A percentile compares a stretch with the other conserved stretches of the same genome.
Evolutionary conservation across 768 basidiomycete genomes (phyloP).

Genomic region (Lactarius quietus): DNA sequence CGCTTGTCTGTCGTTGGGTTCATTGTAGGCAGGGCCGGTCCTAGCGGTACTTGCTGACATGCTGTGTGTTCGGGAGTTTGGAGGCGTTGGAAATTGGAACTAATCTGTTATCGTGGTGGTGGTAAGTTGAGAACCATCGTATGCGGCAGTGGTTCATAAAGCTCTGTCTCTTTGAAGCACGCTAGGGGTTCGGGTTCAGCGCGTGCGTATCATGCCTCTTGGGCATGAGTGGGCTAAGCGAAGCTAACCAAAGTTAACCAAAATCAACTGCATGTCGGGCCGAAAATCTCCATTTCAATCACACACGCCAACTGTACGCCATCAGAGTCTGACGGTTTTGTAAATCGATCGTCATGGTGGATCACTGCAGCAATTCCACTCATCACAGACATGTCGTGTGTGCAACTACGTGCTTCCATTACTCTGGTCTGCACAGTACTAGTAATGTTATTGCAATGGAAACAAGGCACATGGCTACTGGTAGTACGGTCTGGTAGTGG

Average conservation of each 20-base stretch:
- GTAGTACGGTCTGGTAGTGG: too few relatives aligned
- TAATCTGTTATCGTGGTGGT: not conserved
- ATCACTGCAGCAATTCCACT: not conserved
- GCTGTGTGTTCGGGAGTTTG: not conserved
- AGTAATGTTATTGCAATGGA: too few relatives aligned
- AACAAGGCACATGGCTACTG: too few relatives aligned
- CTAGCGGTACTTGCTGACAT: constrained; percentile 1
- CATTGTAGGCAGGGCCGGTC: not conserved
- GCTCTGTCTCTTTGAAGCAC: too few relatives aligned
- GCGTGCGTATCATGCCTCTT: not conserved
- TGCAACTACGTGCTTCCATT: not conserved
- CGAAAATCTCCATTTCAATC: too few relatives aligned
- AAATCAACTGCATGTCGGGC: too few relatives aligned
- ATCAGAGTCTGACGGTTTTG: too few relatives aligned
- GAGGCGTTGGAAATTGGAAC: not conserved
- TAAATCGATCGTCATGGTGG: too few relatives aligned
- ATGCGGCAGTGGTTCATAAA: not conserved
- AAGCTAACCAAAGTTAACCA: too few relatives aligned
- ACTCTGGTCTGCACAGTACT: not conserved
- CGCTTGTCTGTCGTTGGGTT: not conserved
- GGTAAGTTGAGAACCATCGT: not conserved
- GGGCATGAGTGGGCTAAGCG: not conserved
- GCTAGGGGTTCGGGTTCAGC: not conserved
- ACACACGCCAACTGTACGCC: too few relatives aligned
- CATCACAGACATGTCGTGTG: not conserved